Evolutionary conservation across 805 yeast genomes (phyloP).

Genomic region (Schwanniomyces vanrijiae): DNA sequence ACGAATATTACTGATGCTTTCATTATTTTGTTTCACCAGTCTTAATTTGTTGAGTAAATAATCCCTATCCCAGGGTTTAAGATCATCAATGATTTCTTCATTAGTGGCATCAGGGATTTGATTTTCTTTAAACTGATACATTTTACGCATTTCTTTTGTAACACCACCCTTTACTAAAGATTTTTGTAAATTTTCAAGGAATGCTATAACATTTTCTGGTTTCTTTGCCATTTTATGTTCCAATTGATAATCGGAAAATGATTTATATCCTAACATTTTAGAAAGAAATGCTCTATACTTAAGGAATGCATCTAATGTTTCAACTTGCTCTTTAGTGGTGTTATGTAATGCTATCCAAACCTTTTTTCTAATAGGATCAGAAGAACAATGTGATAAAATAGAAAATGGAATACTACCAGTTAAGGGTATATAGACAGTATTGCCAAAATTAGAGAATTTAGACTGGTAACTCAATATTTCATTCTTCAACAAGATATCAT

Average conservation of each 20-base stretch:
- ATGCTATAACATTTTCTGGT: conserved; percentile 73
- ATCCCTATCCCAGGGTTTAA: conserved; percentile 93
- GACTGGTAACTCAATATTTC: conserved; percentile 28
- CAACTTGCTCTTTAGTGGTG: conserved; percentile 62
- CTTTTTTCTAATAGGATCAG: conserved; percentile 56
- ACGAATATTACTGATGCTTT: conserved; percentile 48
- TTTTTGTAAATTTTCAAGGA: conserved; percentile 59
- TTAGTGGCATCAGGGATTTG: conserved; percentile 7
- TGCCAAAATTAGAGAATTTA: conserved; percentile 14
- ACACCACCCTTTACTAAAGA: conserved; percentile 51
- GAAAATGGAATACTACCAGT: conserved; percentile 66
- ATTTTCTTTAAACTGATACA: conserved; percentile 37
- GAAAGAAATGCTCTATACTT: conserved; percentile 71
- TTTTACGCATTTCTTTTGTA: conserved; percentile 51
- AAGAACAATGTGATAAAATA: conserved; percentile 57
- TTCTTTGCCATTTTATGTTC: conserved; percentile 86
- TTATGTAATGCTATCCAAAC: conserved; percentile 78
- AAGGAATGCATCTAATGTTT: conserved; percentile 56
- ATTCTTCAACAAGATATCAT: conserved; percentile 17
- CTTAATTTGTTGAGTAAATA: conserved; percentile 39
- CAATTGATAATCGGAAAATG: conserved; percentile 78
- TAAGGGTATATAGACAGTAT: conserved; percentile 29
- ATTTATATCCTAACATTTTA: conserved; percentile 63
- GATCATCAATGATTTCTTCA: conserved; percentile 40
- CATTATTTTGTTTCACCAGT: conserved; percentile 24